Evolutionary conservation across 495 filamentous ascomycete genomes (phyloP).

Genomic region (Penicillium canescens): DNA sequence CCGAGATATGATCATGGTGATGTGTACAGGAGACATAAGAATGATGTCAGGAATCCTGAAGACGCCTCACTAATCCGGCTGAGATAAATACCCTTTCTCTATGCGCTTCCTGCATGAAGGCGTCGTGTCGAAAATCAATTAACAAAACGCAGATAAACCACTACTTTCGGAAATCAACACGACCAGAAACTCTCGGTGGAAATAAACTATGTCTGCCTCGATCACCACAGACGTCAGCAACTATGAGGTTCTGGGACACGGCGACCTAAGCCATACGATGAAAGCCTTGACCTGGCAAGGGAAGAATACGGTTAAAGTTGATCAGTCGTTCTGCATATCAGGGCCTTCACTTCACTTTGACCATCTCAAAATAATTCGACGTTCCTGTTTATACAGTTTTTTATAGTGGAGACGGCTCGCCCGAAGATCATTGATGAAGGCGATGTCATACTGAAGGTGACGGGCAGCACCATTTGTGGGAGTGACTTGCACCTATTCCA

Average conservation of each 20-base stretch:
- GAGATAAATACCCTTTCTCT: slow-evolving; percentile 1
- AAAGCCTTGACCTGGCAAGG: slow-evolving; percentile 21
- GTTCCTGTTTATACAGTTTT: slow-evolving; percentile 9
- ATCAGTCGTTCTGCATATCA: slow-evolving; percentile 10
- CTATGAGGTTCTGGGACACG: slow-evolving; percentile 9
- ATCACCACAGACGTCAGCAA: slow-evolving; percentile 15
- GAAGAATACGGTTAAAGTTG: slow-evolving; percentile 21
- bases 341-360: slow-evolving; percentile 2
- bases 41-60: slow-evolving; percentile 3
- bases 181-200: slow-evolving; percentile 4
- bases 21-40: slow-evolving; percentile 4
- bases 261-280: slow-evolving; percentile 10
- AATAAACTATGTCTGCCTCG: slow-evolving; percentile 6
- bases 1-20: neutral
- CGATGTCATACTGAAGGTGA: slow-evolving; percentile 79
- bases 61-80: neutral
- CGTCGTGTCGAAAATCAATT: neutral
- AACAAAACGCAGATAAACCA: slow-evolving; percentile 9
- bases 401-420: slow-evolving; percentile 53
- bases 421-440: slow-evolving; percentile 65
- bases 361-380: neutral
- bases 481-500: slow-evolving; percentile 77
- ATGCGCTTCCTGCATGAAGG: neutral
- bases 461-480: slow-evolving; percentile 78
- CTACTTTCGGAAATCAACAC: slow-evolving; percentile 5